Evolutionary conservation across 306 rosid genomes (phyloP), one percentile per base, ranked within the genome.

Genomic region (Prinsepia uniflora): DNA sequence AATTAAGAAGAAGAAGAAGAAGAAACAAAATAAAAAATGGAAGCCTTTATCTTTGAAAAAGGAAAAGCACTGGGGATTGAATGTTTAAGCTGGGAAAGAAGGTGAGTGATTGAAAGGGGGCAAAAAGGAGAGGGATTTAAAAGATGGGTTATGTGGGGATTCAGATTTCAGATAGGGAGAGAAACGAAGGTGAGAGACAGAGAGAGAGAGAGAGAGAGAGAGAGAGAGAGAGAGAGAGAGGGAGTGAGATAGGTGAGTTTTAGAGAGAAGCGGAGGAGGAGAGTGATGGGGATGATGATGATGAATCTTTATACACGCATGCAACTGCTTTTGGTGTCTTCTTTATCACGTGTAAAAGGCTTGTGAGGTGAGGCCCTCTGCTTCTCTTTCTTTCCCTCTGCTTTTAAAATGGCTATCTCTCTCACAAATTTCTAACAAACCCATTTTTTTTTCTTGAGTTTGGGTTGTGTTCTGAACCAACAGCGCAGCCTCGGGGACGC

Each of bases 291-390:
- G 86, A 80, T 82, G 92, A 89, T 84, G 92, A 89, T 84, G 89
- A 87, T 72, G 82, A 84, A 82, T 79, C 86, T 85, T 84, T 83
- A 87, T 83, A 87, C 87, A 85, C 88, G 96, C 96, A 89, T 89
- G 96, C 96, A 86, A 83, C 68, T 42, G 86, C 84, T 85, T 89
- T 88, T 89, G 87, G 88, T 86, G 83, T 76, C 81, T 86, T 83
- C 86, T 84, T 84, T 84, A 89, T 89, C 92, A 84, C 91, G 89
- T 84, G 95, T 78, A 80, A 84, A 88, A 84, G 87, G 75, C 79
- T 80, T 78, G 71, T 56, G 81, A 79, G 84, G 71, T 52, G 75
- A 78, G 72, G 75, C 84, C 65, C 74, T 75, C 62, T 63, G 17
- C 36, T 30, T 30, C 36, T 30, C 36, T 30, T 30, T 30, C 36